Percentiles rank a stretch among this genome's conserved stretches.
Conservation (phyloP, 108 stramenopile genomes). For the Aurantiochytrium sp. region DNA sequence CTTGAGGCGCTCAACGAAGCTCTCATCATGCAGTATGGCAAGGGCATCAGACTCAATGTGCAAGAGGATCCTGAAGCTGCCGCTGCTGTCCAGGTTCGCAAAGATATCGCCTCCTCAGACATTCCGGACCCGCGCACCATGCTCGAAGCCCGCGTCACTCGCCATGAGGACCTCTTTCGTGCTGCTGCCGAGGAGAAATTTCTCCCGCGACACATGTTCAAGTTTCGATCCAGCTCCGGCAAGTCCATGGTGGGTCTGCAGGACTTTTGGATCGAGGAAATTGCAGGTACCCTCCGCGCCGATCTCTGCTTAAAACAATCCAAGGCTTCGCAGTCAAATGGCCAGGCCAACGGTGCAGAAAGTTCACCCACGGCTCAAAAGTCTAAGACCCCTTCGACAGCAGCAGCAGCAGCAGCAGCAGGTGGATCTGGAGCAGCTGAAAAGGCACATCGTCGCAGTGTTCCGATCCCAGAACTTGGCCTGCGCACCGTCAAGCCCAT, state of each 20-base stretch:
- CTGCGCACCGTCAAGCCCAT: not conserved
- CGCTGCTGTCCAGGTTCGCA: not conserved
- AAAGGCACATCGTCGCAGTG: not conserved
- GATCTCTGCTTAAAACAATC: not conserved
- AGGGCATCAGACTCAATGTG: not conserved
- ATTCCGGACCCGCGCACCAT: not conserved
- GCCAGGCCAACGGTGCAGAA: not conserved
- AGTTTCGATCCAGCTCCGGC: not conserved
- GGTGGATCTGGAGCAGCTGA: not conserved
- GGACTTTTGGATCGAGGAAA: not conserved
- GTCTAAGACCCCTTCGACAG: not conserved
- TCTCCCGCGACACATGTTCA: not conserved
- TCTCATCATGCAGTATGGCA: not conserved
- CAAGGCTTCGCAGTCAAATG: not conserved
- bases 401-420: not conserved
- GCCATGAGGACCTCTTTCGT: not conserved
- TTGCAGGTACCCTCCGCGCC: not conserved
- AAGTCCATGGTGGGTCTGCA: not conserved
- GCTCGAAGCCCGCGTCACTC: not conserved
- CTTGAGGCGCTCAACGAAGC: not conserved
- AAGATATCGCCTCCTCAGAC: not conserved
- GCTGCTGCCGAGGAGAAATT: not conserved
- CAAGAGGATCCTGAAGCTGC: not conserved
- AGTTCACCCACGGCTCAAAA: not conserved
- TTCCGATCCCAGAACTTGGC: not conserved